Percentiles rank a stretch among this genome's conserved stretches.
Conservation (phyloP, 345 rosid genomes). For the Brassica nigra region DNA sequence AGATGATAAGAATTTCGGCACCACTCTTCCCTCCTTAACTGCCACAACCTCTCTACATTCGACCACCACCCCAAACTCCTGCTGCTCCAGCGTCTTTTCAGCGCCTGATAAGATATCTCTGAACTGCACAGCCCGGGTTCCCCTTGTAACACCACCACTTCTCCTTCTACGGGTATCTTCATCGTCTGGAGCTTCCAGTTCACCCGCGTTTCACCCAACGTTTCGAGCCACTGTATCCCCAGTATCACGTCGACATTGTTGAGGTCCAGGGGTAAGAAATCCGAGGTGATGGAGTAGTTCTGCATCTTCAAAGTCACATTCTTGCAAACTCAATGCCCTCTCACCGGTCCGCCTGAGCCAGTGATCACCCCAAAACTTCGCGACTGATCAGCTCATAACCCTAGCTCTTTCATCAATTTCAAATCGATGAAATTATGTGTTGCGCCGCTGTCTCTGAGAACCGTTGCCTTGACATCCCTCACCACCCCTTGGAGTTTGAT, state of each 20-base stretch:
- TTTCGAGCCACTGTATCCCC: too few relatives aligned
- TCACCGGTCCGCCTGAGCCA: neutral
- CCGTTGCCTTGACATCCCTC: fast-evolving
- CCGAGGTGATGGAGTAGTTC: neutral
- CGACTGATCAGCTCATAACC: neutral
- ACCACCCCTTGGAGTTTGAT: neutral
- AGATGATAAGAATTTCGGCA: too few relatives aligned
- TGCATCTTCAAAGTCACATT: neutral
- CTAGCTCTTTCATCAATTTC: neutral
- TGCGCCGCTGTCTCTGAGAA: neutral
- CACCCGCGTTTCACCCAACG: too few relatives aligned
- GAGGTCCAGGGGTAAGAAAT: neutral
- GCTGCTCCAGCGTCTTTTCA: too few relatives aligned
- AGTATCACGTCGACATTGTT: neutral
- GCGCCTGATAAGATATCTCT: too few relatives aligned
- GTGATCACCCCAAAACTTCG: neutral
- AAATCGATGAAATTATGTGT: neutral
- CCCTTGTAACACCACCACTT: too few relatives aligned
- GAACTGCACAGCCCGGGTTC: too few relatives aligned
- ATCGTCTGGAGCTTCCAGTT: too few relatives aligned
- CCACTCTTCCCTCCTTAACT: too few relatives aligned
- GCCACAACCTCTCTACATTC: too few relatives aligned
- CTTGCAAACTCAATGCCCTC: neutral
- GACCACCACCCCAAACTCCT: too few relatives aligned
- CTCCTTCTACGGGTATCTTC: too few relatives aligned